Evolutionary conservation across 2,329 filamentous ascomycete genomes (phyloP).

Genomic region (Xylaria sp.): DNA sequence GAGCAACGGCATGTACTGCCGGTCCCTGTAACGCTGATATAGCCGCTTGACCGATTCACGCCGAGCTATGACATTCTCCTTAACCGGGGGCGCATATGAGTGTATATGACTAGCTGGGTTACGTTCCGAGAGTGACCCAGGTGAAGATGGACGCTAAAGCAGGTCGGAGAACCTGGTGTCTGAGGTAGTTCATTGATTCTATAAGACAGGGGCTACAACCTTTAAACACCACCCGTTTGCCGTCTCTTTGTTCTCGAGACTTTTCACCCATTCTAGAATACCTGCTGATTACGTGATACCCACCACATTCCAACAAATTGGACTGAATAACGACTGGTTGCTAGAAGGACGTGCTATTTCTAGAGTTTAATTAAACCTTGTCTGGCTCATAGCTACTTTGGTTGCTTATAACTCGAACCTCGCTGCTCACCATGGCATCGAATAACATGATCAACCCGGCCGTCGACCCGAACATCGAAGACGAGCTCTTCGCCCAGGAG

Average conservation of each 20-base stretch:
- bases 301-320: conserved; percentile 20
- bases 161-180: neutral
- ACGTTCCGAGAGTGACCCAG: conserved; percentile 12
- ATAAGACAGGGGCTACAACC: conserved; percentile 2
- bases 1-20: conserved; percentile 24
- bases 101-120: conserved; percentile 30
- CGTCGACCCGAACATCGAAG: conserved; percentile 66
- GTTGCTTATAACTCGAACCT: neutral
- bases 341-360: neutral
- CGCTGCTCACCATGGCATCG: conserved; percentile 61
- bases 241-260: conserved; percentile 17
- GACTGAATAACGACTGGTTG: neutral
- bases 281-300: conserved; percentile 17
- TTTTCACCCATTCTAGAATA: conserved; percentile 1
- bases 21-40: conserved; percentile 34
- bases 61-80: conserved; percentile 41
- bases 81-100: neutral
- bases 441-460: conserved; percentile 70
- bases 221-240: neutral
- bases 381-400: neutral
- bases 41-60: conserved; percentile 51
- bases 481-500: conserved; percentile 79
- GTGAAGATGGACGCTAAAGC: neutral
- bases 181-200: neutral
- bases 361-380: neutral